Base-by-base conservation (phyloP, 441 rosid genomes). In the Arabidopsis lyrata region DNA sequence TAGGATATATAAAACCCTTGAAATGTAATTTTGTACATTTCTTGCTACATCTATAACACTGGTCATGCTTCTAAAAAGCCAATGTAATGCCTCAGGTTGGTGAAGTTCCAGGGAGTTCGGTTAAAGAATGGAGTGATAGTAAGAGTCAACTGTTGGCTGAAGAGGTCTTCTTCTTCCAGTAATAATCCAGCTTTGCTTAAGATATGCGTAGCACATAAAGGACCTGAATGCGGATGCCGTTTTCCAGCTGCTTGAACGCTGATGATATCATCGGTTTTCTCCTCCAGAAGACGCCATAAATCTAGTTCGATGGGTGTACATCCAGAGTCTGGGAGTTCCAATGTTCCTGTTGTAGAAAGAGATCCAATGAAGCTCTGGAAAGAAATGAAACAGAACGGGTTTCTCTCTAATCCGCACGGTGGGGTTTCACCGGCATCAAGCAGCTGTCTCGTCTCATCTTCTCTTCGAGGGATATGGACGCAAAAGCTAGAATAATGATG, bases 321-420 rank as follows among this genome's bases (percentile, higher is more conserved):
- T 49, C 90, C 95, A 24, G 96, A 95, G 72, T 87, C 96, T 73
- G 93, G 83, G 65, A 91, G 97, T 76, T 81, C 89, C 45, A 79
- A 76, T 63, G 86, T 79, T 60, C 80, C 89, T 36, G 42, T 61
- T 47, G 85, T 73, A 77, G 85, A 72, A 78, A 88, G 80, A 75
- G 95, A 93, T 81, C 66, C 97, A 3, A 67, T 92, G 79, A 85
- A 76, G 75, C 42, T 86, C 57, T 93, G 99, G 99, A 82, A 84
- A 80, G 90, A 83, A 74, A 91, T 95, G 98, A 95, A 93, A 79
- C 88, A 85, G 74, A 92, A 91, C 18, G 97, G 98, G 18, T 95
- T 89, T 67, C 83, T 92, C 8, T 84, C 90, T 49, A 62, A 59
- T 11, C 82, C 87, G 29, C 84, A 83, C 42, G 81, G 83, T 60